A percentile compares a stretch with the other conserved stretches of the same genome.
Conservation (phyloP, 2,329 filamentous ascomycete genomes). For the Tolypocladium guangdongense region DNA sequence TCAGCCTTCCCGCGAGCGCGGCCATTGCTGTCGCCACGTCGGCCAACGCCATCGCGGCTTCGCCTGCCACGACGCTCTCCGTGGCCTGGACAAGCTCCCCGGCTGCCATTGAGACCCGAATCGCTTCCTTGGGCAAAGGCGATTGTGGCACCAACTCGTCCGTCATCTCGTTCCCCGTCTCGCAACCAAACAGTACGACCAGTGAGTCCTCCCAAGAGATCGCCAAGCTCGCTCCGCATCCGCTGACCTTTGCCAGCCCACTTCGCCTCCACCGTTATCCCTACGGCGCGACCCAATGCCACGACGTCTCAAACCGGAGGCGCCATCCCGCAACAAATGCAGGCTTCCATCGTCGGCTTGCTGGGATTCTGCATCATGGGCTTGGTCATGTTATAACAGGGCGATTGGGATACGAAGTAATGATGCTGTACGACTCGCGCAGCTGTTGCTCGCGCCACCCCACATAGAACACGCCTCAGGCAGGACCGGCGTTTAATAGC, state of each 20-base stretch:
- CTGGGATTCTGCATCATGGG: constrained; percentile 26
- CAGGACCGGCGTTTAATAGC: constrained; percentile 5
- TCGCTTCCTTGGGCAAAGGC: neutral
- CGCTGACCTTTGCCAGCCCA: constrained; percentile 5
- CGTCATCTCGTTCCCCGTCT: neutral
- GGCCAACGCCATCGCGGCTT: constrained; percentile 4
- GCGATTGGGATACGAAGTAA: constrained; percentile 3
- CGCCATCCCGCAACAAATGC: constrained; percentile 20
- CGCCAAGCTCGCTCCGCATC: neutral
- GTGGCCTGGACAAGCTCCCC: neutral
- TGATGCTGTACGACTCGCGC: constrained; percentile 2
- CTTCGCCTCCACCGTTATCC: constrained; percentile 1
- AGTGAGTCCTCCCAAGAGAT: neutral
- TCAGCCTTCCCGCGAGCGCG: constrained; percentile 5
- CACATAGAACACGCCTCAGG: constrained; percentile 3
- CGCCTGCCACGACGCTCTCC: constrained; percentile 1
- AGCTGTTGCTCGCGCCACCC: neutral
- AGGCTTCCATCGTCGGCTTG: constrained; percentile 22
- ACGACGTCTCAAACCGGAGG: constrained; percentile 19
- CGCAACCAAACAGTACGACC: neutral
- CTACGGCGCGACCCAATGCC: constrained; percentile 12
- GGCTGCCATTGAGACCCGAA: neutral
- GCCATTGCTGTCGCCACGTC: constrained; percentile 7
- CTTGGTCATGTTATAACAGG: constrained; percentile 19
- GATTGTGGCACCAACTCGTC: neutral